Evolutionary conservation across 2,329 filamentous ascomycete species (phyloP), one percentile per base, ranked within the genome.

Genomic region (Penicillium sp.): DNA sequence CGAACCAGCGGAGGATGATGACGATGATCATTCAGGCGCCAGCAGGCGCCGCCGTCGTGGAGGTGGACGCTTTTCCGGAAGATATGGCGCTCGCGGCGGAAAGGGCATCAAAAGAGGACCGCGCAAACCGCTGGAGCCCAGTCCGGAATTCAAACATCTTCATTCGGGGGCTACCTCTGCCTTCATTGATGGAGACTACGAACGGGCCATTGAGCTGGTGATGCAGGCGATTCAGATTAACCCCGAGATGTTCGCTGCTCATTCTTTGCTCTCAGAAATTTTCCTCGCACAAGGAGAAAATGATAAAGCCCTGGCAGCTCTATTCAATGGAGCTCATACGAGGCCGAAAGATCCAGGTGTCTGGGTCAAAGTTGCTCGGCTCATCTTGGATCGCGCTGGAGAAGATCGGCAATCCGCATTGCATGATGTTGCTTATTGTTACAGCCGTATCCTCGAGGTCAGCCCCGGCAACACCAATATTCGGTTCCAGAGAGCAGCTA

Each of bases 231-330:
- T 86, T 33, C 75, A 80, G 41, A 73, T 78, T 31, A 87, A 88
- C 63, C 85, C 85, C 0, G 85, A 87, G 68, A 83, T 87, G 62
- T 87, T 84, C 68, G 78, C 80, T 29, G 83, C 85, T 15, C 84
- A 88, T 73, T 83, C 80, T 52, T 74, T 87, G 21, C 74, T 87
- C 8, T 85, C 84, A 0, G 82, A 87, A 60, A 83, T 86, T 50
- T 81, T 85, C 51, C 71, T 81, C 10, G 78, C 79, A 13, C 79
- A 81, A 68, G 84, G 82, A n/a, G 78, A 84, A 46, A 78, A 81
- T 37, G 78, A 82, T 53, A 84, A 84, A 61, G 81, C 84, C 1
- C 71, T 86, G 38, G 77, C 80, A 42, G 83, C 82, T 43, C 72
- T 87, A 12, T 81, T 84, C 60, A 80, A 78, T 51, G 86, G 84